Conservation (phyloP, 2,329 filamentous ascomycete species). For the Aspergillus eucalypticola region DNA sequence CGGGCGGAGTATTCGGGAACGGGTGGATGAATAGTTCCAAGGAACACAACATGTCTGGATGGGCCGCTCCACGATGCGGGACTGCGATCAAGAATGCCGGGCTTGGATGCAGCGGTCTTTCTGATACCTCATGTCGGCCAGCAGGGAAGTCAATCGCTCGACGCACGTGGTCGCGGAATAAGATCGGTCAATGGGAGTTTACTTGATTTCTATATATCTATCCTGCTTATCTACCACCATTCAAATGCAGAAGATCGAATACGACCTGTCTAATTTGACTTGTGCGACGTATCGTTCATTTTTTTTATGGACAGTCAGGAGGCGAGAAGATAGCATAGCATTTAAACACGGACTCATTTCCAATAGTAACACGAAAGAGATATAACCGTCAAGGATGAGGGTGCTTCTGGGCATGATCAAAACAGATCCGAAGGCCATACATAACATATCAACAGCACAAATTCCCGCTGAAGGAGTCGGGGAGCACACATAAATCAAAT, state of each 20-base stretch:
- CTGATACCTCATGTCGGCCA: neutral
- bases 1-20: too few species aligned
- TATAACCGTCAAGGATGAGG: neutral
- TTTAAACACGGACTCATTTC: slow-evolving; percentile 2
- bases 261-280: neutral
- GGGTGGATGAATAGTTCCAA: too few species aligned
- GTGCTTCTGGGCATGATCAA: neutral
- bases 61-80: too few species aligned
- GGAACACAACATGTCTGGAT: too few species aligned
- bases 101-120: neutral
- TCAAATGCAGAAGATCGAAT: neutral
- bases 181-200: too few species aligned
- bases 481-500: slow-evolving; percentile 1
- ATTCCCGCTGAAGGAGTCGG: slow-evolving; percentile 6
- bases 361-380: neutral
- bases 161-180: neutral
- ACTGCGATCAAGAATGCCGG: neutral
- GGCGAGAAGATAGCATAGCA: neutral
- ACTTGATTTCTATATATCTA: too few species aligned
- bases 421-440: neutral
- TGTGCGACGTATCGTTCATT: neutral
- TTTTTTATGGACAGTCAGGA: neutral
- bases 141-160: neutral
- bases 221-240: too few species aligned
- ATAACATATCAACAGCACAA: slow-evolving; percentile 1